phyloP scores from a whole-genome alignment of 139 green algal species.

The Prasinococcaceae sp. region DNA sequence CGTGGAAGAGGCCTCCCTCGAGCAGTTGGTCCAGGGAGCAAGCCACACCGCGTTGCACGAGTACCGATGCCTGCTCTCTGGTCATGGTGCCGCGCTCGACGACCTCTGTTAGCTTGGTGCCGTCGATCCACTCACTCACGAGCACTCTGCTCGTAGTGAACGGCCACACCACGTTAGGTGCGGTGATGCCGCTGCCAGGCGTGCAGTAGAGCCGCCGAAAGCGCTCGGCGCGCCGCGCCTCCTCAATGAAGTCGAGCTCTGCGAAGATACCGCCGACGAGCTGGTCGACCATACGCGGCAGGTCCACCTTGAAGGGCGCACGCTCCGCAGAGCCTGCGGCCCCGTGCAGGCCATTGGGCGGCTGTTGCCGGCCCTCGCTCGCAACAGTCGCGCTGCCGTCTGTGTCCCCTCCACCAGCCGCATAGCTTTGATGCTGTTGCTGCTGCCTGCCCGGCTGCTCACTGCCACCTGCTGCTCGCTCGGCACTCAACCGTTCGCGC shows the following conservation, averaged over 20 bases:
- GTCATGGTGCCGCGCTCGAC: too few relatives aligned
- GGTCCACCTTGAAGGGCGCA: too few relatives aligned
- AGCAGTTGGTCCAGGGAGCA: constrained; percentile 68
- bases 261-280: constrained; percentile 51
- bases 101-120: constrained; percentile 66
- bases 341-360: too few relatives aligned
- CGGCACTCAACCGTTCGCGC: too few relatives aligned
- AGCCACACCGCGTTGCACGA: background rate
- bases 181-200: background rate
- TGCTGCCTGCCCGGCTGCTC: too few relatives aligned
- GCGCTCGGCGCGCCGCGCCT: constrained; percentile 22
- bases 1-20: constrained; percentile 73
- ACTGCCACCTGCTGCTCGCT: too few relatives aligned
- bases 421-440: too few relatives aligned
- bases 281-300: too few relatives aligned
- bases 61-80: background rate
- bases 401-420: too few relatives aligned
- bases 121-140: constrained; percentile 73
- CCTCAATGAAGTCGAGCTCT: constrained; percentile 76
- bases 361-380: too few relatives aligned
- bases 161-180: background rate
- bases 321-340: too few relatives aligned
- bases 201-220: background rate
- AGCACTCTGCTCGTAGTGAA: constrained; percentile 35
- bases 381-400: too few relatives aligned